A percentile compares a stretch with the other conserved stretches of the same genome.
Evolutionary conservation across 1,139 yeast species (phyloP).

Genomic region (Debaryomyces subglobosus): DNA sequence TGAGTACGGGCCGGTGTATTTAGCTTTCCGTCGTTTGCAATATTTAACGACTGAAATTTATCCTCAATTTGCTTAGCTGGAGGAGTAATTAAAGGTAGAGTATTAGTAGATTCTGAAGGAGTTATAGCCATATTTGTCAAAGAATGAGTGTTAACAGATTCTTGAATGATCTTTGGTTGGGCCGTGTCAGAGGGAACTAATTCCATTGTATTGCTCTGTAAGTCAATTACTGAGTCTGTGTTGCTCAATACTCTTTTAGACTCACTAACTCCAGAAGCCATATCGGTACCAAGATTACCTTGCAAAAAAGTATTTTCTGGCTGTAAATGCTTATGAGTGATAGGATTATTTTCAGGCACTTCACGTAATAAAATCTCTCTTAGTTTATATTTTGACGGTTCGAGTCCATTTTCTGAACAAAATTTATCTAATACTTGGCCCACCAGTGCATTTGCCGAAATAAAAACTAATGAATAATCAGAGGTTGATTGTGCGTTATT

Average conservation of each 20-base stretch:
- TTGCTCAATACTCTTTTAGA: conserved; percentile 18
- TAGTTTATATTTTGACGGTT: conserved; percentile 28
- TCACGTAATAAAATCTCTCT: conserved; percentile 13
- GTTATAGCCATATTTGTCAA: conserved; percentile 27
- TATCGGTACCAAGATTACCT: conserved; percentile 8
- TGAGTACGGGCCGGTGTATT: neutral
- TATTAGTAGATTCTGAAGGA: conserved; percentile 30
- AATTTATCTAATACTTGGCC: conserved; percentile 37
- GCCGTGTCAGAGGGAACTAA: conserved; percentile 20
- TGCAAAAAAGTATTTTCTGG: conserved; percentile 13
- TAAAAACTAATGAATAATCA: conserved; percentile 11
- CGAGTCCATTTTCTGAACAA: conserved; percentile 33
- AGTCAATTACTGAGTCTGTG: conserved; percentile 25
- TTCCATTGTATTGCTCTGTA: conserved; percentile 26
- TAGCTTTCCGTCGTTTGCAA: conserved; percentile 2
- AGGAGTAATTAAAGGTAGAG: conserved; percentile 31
- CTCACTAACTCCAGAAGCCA: conserved; percentile 8
- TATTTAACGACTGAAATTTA: conserved; percentile 18
- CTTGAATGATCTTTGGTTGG: conserved; percentile 11
- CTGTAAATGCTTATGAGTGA: neutral
- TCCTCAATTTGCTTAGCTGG: conserved; percentile 27
- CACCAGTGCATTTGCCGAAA: conserved; percentile 21
- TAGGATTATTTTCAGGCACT: neutral
- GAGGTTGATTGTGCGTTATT: neutral
- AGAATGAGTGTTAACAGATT: conserved; percentile 10